phyloP scores from a whole-genome alignment of 306 rosid genomes.

The Prunus mume region DNA sequence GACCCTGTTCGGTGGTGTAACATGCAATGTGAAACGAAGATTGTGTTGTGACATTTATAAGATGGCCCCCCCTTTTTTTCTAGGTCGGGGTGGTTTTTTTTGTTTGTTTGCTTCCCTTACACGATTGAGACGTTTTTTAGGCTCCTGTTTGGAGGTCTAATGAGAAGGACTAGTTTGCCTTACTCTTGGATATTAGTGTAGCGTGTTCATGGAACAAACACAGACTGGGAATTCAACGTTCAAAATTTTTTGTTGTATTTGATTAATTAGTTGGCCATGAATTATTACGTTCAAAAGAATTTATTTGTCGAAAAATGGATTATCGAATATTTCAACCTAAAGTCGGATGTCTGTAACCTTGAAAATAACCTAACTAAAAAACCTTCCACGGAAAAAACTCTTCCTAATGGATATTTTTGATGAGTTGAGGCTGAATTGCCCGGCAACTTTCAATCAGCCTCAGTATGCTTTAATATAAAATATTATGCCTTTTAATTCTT shows the following conservation, averaged over 20 bases:
- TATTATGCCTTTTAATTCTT: too few relatives aligned
- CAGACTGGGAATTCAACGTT: neutral
- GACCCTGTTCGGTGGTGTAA: conserved; percentile 3
- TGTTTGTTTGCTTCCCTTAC: conserved; percentile 4
- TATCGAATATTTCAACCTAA: too few relatives aligned
- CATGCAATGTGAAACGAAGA: neutral
- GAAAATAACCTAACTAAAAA: too few relatives aligned
- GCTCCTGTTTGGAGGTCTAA: neutral
- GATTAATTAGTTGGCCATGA: neutral
- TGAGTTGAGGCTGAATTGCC: too few relatives aligned
- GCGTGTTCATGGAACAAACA: neutral
- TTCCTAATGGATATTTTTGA: too few relatives aligned
- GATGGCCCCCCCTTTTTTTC: conserved; percentile 7
- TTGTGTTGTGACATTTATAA: conserved; percentile 31
- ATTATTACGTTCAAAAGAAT: neutral
- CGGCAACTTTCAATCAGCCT: too few relatives aligned
- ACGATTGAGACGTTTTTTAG: conserved; percentile 5
- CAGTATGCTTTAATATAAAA: too few relatives aligned
- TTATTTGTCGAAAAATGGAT: neutral
- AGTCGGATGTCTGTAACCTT: too few relatives aligned
- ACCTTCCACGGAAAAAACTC: too few relatives aligned
- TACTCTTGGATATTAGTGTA: conserved; percentile 1
- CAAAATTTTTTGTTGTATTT: neutral
- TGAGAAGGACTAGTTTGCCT: conserved; percentile 10
- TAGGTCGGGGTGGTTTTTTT: conserved; percentile 7